Conservation (phyloP, 2,329 filamentous ascomycete species). For the Tothia fuscella region DNA sequence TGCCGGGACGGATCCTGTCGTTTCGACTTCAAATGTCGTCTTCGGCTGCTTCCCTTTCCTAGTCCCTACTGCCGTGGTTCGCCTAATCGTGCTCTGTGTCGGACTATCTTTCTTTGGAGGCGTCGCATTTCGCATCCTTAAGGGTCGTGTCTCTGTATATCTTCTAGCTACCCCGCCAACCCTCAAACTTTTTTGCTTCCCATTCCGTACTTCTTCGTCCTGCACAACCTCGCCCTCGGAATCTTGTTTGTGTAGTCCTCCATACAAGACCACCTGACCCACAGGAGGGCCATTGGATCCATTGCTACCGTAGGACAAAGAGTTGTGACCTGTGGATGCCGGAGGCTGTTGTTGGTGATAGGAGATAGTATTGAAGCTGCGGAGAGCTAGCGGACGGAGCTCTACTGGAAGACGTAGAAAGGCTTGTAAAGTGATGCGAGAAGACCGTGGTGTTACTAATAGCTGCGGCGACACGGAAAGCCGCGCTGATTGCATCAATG, state of each 20-base stretch:
- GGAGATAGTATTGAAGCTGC: constrained; percentile 5
- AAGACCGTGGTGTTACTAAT: background rate
- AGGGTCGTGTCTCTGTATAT: too few species aligned
- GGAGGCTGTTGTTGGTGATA: background rate
- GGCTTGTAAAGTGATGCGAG: background rate
- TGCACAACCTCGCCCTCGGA: background rate
- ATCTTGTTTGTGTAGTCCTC: background rate
- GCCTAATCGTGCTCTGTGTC: too few species aligned
- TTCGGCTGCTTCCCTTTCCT: too few species aligned
- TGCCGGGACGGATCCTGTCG: too few species aligned
- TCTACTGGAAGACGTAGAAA: constrained; percentile 2
- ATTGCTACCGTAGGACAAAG: background rate
- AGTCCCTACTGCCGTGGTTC: too few species aligned
- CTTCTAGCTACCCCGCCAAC: too few species aligned
- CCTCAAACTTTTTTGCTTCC: background rate
- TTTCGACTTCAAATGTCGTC: too few species aligned
- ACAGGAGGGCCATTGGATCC: background rate
- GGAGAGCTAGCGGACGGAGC: background rate
- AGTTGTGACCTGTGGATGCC: background rate
- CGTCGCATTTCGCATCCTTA: too few species aligned
- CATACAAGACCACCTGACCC: too few species aligned
- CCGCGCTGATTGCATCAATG: constrained; percentile 6
- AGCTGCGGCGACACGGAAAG: constrained; percentile 1
- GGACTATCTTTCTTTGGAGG: too few species aligned
- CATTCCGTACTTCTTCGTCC: background rate